phyloP scores from a whole-genome alignment of 169 alveolate species.

The Plasmodium blacklocki region DNA sequence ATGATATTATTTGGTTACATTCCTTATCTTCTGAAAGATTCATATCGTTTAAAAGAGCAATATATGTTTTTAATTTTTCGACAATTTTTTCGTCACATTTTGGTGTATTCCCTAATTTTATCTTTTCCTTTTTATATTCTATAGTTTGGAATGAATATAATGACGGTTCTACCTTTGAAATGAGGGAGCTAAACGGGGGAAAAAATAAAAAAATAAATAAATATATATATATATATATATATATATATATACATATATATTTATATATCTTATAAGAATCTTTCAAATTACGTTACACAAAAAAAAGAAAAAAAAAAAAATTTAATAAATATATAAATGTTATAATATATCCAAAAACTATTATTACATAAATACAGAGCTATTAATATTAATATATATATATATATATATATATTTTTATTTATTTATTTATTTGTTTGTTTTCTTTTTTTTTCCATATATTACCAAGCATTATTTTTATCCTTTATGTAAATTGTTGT shows the following conservation, averaged over 20 bases:
- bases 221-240: too few species aligned
- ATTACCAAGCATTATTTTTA: constrained; percentile 46
- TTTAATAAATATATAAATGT: neutral
- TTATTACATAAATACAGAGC: too few species aligned
- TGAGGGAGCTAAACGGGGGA: constrained; percentile 19
- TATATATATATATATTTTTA: constrained; percentile 6
- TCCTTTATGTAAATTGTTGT: constrained; percentile 29
- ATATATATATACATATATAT: too few species aligned
- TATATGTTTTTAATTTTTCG: constrained; percentile 23
- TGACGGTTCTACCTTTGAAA: constrained; percentile 19
- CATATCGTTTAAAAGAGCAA: constrained; percentile 22
- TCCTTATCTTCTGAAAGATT: constrained; percentile 38
- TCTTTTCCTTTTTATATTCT: constrained; percentile 23
- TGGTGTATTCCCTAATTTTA: constrained; percentile 21
- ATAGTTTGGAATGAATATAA: constrained; percentile 9
- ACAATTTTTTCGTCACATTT: constrained; percentile 21
- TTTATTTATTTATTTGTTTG: neutral
- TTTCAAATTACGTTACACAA: neutral
- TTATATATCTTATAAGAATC: too few species aligned
- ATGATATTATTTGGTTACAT: constrained; percentile 29
- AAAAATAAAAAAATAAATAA: too few species aligned
- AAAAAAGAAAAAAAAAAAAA: neutral
- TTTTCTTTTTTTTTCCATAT: neutral
- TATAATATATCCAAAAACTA: too few species aligned
- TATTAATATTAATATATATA: neutral